phyloP scores from a whole-genome alignment of 176 grass and related monocot species.

The Phyllostachys edulis region DNA sequence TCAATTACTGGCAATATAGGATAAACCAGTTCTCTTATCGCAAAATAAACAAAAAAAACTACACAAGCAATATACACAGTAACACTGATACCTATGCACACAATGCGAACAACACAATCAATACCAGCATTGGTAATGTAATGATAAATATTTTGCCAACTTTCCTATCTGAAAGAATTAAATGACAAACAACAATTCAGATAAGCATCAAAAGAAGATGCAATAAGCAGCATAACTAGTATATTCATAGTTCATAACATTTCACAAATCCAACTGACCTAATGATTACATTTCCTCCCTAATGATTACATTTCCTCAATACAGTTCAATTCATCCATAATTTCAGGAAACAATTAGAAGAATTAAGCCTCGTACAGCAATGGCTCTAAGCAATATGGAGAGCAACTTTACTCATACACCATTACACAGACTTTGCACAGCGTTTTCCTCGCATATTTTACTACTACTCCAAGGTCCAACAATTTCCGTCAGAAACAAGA shows the following conservation, averaged over 20 bases:
- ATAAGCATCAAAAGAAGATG: neutral
- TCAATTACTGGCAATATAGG: neutral
- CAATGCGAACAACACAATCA: neutral
- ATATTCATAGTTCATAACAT: slow-evolving; percentile 9
- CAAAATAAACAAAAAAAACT: slow-evolving; percentile 1
- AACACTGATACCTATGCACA: neutral
- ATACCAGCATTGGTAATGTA: neutral
- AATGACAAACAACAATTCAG: neutral
- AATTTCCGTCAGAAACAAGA: slow-evolving; percentile 15
- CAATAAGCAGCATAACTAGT: neutral
- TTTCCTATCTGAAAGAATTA: neutral
- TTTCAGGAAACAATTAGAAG: neutral
- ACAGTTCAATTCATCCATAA: slow-evolving; percentile 1
- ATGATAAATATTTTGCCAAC: neutral
- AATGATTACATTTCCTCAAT: neutral
- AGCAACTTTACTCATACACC: neutral
- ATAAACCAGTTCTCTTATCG: neutral
- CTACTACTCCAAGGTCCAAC: neutral
- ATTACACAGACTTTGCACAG: slow-evolving; percentile 11
- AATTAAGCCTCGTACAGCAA: neutral
- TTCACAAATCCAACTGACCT: neutral
- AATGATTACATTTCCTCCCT: neutral
- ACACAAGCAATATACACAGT: neutral
- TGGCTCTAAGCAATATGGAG: neutral
- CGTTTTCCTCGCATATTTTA: slow-evolving; percentile 23